A percentile compares a stretch with the other conserved stretches of the same genome.
These are phyloP conservation scores for Talaromyces sp. DNA, from an alignment of 2,329 filamentous ascomycete species.

Conservation along the genomic window DNA sequence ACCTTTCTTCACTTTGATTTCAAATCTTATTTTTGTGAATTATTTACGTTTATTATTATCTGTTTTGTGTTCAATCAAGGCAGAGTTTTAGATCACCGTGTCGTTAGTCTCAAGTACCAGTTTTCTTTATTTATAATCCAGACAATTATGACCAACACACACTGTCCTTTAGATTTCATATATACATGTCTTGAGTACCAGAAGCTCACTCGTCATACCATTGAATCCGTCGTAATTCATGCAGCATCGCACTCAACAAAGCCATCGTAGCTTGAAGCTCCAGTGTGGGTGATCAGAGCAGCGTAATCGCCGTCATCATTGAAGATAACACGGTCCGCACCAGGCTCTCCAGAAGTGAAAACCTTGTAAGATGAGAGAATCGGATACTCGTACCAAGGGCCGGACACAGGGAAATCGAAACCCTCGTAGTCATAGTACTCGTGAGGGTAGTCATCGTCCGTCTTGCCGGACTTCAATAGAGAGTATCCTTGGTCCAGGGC, in stretches of 20 bases:
- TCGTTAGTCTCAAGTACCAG: too few relatives aligned
- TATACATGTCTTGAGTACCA: neutral
- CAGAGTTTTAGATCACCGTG: too few relatives aligned
- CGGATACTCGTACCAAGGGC: slow-evolving; percentile 63
- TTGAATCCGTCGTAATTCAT: neutral
- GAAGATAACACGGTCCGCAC: slow-evolving; percentile 64
- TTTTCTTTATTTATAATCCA: neutral
- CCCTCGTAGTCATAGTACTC: slow-evolving; percentile 61
- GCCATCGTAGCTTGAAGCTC: slow-evolving; percentile 59
- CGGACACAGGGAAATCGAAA: slow-evolving; percentile 55
- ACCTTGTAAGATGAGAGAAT: slow-evolving; percentile 47
- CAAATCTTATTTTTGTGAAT: neutral
- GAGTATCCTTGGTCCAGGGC: slow-evolving; percentile 53
- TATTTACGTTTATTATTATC: neutral
- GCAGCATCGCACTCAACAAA: slow-evolving; percentile 58
- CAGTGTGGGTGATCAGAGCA: slow-evolving; percentile 66
- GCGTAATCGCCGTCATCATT: slow-evolving; percentile 55
- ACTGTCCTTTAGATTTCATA: neutral
- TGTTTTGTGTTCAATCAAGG: too few relatives aligned
- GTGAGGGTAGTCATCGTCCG: slow-evolving; percentile 53
- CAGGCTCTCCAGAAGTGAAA: slow-evolving; percentile 60
- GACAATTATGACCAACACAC: neutral
- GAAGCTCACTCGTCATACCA: neutral
- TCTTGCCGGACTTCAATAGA: slow-evolving; percentile 43
- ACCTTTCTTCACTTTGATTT: too few relatives aligned